Evolutionary conservation across 257 asterid genomes (phyloP), one percentile per base, ranked within the genome.

Genomic region (Vinca minor): DNA sequence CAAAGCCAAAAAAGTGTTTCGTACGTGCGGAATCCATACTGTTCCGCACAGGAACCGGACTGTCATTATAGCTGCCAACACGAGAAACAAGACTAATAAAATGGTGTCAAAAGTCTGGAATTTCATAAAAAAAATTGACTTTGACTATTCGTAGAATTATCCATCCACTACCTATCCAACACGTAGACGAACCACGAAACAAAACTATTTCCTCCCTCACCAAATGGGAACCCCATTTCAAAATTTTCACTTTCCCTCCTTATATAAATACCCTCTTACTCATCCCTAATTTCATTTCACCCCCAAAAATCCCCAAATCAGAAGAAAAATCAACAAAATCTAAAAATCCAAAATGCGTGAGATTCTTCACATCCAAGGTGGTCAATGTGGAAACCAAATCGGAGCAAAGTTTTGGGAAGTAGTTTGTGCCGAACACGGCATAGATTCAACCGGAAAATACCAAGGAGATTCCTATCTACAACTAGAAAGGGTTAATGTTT

Each of bases 381-480:
- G 91, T 42, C 91, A 84, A 68, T 84, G 91, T 70, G 91, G 87
- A 70, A 84, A 84, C 81, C 91, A 84, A 63, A 84, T 84, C 56
- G 91, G 87, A 23, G 83, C 91, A 0, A 82, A 84, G 69, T 84
- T 81, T 67, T 81, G 86, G 82, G 86, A 81, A 46, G 86, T 81
- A 18, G 81, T 81, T 0, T 78, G 86, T 47, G 83, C 79, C 20
- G 83, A 81, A 71, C 86, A 81, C 82, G 86, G 86, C 18, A 81
- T 78, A 18, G 87, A 82, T 56, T 76, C 85, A 60, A 78, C 86
- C 48, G 91, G 91, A 28, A 71, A 87, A 72, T 84, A 82, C 84
- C 65, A 62, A 50, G 87, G 91, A 29, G 84, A 82, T 73, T 74
- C 67, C 31, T 84, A 77, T 42, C 67, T 82, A 48, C 91, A 82